Evolutionary conservation across 202 grass and related monocot species (phyloP).

Genomic region (Bolboschoenoplectus hybrid): DNA sequence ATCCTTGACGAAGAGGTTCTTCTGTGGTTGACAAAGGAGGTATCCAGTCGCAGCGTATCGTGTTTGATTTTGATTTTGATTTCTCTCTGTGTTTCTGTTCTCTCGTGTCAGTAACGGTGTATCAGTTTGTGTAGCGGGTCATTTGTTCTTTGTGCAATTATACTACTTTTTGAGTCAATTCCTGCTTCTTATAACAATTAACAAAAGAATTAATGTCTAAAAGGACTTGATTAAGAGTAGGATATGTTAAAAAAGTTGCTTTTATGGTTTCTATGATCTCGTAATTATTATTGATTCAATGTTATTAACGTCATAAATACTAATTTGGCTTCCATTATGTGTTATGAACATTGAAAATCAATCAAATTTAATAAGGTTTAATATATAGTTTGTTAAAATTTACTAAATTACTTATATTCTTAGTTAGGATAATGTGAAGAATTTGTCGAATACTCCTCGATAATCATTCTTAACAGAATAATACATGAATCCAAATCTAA

Average conservation of each 20-base stretch:
- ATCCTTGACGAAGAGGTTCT: not conserved
- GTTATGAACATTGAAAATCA: not conserved
- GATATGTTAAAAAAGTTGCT: not conserved
- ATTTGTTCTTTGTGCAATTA: not conserved
- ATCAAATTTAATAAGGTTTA: too few relatives aligned
- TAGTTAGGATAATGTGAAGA: too few relatives aligned
- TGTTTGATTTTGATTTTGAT: constrained; percentile 13
- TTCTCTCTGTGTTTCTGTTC: not conserved
- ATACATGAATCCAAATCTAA: too few relatives aligned
- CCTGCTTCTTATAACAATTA: too few relatives aligned
- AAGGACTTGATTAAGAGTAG: too few relatives aligned
- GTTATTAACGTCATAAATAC: not conserved
- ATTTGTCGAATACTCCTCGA: too few relatives aligned
- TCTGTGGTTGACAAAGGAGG: not conserved
- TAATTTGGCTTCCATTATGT: not conserved
- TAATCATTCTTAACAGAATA: too few relatives aligned
- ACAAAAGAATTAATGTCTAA: too few relatives aligned
- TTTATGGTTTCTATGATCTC: too few relatives aligned
- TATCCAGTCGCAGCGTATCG: constrained; percentile 22
- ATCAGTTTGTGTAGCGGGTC: not conserved
- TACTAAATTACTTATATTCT: too few relatives aligned
- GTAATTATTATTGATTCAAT: not conserved
- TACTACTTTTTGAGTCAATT: not conserved
- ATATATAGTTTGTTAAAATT: too few relatives aligned
- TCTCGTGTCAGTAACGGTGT: not conserved